Percentiles rank a stretch among this genome's conserved stretches.
Conservation (phyloP, 1,139 yeast species). For the Kodamaea arcana region DNA sequence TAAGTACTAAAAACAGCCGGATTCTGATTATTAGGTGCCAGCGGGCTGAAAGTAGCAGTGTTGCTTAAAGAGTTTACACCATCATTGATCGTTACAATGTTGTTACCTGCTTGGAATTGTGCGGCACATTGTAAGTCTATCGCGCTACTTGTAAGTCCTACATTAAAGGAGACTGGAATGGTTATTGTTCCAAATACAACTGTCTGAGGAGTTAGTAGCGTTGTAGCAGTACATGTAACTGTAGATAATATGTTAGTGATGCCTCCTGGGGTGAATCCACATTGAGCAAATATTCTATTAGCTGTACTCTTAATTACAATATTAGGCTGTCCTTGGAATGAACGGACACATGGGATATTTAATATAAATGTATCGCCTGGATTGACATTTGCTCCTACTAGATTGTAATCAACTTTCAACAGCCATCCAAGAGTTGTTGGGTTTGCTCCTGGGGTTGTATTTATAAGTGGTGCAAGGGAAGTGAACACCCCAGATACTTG, state of each 20-base stretch:
- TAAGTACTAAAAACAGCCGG: no score
- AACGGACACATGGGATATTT: not conserved
- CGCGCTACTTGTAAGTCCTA: conserved; percentile 18
- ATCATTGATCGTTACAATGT: conserved; percentile 23
- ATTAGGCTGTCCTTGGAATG: no score
- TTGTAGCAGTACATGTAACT: conserved; percentile 22
- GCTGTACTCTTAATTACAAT: not conserved
- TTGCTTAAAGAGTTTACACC: conserved; percentile 17
- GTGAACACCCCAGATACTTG: not conserved
- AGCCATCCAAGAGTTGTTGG: not conserved
- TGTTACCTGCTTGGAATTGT: conserved; percentile 18
- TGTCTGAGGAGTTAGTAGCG: conserved; percentile 8
- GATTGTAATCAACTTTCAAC: not conserved
- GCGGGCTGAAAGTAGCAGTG: conserved; percentile 12
- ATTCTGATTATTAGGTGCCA: no score
- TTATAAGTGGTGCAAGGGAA: not conserved
- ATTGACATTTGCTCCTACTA: not conserved
- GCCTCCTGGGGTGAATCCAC: not conserved
- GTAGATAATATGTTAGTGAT: conserved; percentile 15
- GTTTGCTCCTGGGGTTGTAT: not conserved
- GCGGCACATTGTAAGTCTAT: conserved; percentile 18
- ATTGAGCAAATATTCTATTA: not conserved
- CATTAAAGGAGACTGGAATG: conserved; percentile 24
- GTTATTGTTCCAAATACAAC: conserved; percentile 16
- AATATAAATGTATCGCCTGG: not conserved